phyloP scores from a whole-genome alignment of 768 basidiomycete genomes.

The Lanmaoa pseudosensibilis region DNA sequence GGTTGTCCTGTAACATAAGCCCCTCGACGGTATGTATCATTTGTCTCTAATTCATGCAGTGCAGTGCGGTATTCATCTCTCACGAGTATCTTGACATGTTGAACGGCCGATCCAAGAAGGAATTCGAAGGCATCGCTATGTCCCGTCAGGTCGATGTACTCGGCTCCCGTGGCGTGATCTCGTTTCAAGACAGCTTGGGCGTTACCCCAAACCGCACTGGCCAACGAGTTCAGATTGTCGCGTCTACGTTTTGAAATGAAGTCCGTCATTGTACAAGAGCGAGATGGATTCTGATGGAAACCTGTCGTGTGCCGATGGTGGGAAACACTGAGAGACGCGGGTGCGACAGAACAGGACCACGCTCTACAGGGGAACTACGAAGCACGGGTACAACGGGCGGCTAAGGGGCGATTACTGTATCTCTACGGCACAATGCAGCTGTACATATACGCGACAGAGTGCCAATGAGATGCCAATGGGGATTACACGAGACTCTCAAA shows the following conservation, averaged over 20 bases:
- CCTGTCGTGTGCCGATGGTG: too few species aligned
- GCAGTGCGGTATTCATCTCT: not conserved
- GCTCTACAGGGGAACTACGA: too few species aligned
- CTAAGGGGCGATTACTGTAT: too few species aligned
- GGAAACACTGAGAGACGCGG: too few species aligned
- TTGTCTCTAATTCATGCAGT: not conserved
- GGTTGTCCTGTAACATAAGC: slow-evolving; percentile 6
- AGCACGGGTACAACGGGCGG: too few species aligned
- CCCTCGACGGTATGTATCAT: not conserved
- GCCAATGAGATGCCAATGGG: too few species aligned
- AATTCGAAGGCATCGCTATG: not conserved
- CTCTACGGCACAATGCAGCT: too few species aligned
- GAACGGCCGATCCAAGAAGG: not conserved
- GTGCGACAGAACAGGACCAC: too few species aligned
- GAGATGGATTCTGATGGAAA: too few species aligned
- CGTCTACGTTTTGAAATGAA: too few species aligned
- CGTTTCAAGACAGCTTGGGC: not conserved
- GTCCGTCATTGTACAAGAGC: not conserved
- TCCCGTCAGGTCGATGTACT: not conserved
- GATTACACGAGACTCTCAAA: too few species aligned
- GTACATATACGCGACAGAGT: too few species aligned
- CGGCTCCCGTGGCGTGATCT: not conserved
- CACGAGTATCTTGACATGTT: not conserved
- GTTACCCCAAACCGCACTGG: not conserved
- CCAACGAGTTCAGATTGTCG: not conserved